Base-by-base conservation (phyloP, 192 early-diverging fungal species). In the Podila horticola region DNA sequence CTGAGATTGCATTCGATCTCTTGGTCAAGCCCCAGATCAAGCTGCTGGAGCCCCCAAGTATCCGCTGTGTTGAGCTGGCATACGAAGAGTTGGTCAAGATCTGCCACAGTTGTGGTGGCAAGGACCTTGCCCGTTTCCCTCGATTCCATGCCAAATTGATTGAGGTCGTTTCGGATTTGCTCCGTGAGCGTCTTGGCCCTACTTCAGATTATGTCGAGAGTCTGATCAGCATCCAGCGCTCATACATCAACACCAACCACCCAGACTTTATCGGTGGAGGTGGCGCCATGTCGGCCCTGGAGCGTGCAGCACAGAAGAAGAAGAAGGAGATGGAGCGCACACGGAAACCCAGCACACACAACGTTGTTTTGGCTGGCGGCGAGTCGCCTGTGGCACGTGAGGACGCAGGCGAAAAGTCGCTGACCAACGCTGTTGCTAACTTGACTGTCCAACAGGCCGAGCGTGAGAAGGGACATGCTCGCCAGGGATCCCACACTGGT, bases 191-290 rank as follows among this genome's bases (percentile, higher is more conserved):
- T 66, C 84, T 93, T 10, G 85, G 87, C 11, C 94, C 94, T 30
- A 93, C 94, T 3, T 86, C 91, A 0, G 82, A 79, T 9, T 95
- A 93, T 81, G 93, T 95, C 1, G 93, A 92, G 72, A 94, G 91
- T 70, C 76, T 95, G 74, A 92, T 95, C 76, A 84, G 91, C 62
- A 95, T 95, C 73, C 90, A 95, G 81, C 91, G 90, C 51, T 91
- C 93, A 1, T 95, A 95, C 70, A 93, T 95, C 72, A 95, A 95
- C 72, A 95, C 94, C 66, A 93, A 93, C 82, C 94, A 95, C 66
- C 92, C 93, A 1, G 94, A 95, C 71, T 95, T 95, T 82, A 88
- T 95, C 65, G 94, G 94, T 15, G 94, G 91, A 0, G 90, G 89
- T 1, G 91, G 90, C 19, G 93, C 94, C 22, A 89, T 95, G 83